Conservation (phyloP, 805 yeast genomes). For the Lipomyces yamadae region DNA sequence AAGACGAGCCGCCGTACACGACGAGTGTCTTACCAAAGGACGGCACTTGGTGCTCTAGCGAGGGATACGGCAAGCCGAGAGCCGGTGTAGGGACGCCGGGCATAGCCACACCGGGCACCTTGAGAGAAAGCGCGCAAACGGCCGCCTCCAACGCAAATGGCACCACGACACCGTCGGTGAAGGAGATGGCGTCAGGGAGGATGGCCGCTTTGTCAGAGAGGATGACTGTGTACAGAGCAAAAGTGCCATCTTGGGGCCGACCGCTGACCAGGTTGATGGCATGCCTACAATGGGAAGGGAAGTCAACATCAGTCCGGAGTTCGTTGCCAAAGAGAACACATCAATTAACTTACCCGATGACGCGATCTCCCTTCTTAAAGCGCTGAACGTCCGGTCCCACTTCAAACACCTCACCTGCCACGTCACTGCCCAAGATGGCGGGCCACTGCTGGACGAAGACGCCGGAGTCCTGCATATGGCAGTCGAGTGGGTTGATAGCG, state of each 20-base stretch:
- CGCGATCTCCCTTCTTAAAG: conserved; percentile 39
- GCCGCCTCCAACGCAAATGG: conserved; percentile 39
- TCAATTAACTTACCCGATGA: conserved; percentile 6
- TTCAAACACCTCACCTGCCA: conserved; percentile 40
- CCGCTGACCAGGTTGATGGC: conserved; percentile 2
- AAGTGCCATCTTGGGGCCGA: conserved; percentile 23
- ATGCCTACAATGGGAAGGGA: not conserved
- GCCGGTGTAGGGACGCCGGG: not conserved
- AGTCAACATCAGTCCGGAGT: not conserved
- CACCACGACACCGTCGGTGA: conserved; percentile 35
- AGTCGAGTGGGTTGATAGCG: conserved; percentile 42
- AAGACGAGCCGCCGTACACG: conserved; percentile 70
- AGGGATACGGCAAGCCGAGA: conserved; percentile 1
- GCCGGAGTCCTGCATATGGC: conserved; percentile 20
- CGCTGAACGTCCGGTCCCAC: conserved; percentile 37
- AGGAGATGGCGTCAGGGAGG: conserved; percentile 36
- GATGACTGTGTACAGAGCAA: conserved; percentile 34
- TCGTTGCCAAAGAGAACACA: not conserved
- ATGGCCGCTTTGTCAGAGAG: conserved; percentile 23
- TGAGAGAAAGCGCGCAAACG: conserved; percentile 10
- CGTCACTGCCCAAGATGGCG: conserved; percentile 38
- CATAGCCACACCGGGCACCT: not conserved
- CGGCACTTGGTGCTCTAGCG: conserved; percentile 1
- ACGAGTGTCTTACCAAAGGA: conserved; percentile 43
- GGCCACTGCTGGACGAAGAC: conserved; percentile 25